Evolutionary conservation across 2,329 filamentous ascomycete genomes (phyloP).

Genomic region (Massarina eburnea): DNA sequence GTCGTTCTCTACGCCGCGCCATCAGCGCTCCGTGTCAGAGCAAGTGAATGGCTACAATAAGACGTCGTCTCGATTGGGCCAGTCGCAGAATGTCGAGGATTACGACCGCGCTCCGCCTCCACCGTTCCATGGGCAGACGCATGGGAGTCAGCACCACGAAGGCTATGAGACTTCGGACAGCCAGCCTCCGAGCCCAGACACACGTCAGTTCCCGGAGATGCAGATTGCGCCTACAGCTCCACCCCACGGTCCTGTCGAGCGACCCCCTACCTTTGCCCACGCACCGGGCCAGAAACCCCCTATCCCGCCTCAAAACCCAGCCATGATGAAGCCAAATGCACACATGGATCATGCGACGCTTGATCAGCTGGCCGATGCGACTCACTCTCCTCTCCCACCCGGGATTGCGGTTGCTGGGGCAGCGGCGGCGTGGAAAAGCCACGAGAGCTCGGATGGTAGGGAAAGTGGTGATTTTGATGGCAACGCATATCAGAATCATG

Average conservation of each 20-base stretch:
- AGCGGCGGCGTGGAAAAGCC: slow-evolving; percentile 44
- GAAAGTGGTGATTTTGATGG: slow-evolving; percentile 35
- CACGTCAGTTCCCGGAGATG: slow-evolving; percentile 33
- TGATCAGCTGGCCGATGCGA: slow-evolving; percentile 74
- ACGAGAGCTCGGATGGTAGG: slow-evolving; percentile 33
- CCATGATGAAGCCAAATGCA: slow-evolving; percentile 77
- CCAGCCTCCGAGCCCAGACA: slow-evolving; percentile 30
- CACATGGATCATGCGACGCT: slow-evolving; percentile 82
- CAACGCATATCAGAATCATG: slow-evolving; percentile 19
- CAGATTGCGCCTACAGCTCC: slow-evolving; percentile 40
- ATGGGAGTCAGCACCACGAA: slow-evolving; percentile 26
- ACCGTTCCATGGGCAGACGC: slow-evolving; percentile 40
- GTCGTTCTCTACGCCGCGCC: slow-evolving; percentile 34
- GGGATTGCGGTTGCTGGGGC: slow-evolving; percentile 42
- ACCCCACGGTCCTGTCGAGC: slow-evolving; percentile 73
- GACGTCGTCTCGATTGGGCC: slow-evolving; percentile 44
- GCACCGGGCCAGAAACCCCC: slow-evolving; percentile 69
- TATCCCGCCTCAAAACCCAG: slow-evolving; percentile 70
- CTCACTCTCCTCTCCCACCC: slow-evolving; percentile 51
- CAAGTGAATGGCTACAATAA: slow-evolving; percentile 46
- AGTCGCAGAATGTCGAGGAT: slow-evolving; percentile 34
- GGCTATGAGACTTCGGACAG: slow-evolving; percentile 30
- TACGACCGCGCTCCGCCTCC: slow-evolving; percentile 45
- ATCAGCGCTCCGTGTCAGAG: slow-evolving; percentile 55
- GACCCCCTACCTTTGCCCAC: slow-evolving; percentile 79